A percentile compares a stretch with the other conserved stretches of the same genome.
Conservation (phyloP, 805 yeast species). For the Wickerhamomyces alni region DNA sequence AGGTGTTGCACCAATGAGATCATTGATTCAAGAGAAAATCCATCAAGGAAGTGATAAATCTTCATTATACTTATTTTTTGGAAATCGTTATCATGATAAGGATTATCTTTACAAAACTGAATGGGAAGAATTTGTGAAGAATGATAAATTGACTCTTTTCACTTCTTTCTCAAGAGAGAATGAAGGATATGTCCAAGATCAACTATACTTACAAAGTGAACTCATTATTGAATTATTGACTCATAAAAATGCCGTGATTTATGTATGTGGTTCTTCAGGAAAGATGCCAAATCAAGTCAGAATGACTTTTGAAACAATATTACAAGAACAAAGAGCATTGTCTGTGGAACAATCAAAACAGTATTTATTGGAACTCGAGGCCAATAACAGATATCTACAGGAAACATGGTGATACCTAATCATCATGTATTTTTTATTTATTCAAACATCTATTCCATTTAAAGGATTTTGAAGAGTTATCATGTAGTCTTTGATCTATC, state of each 20-base stretch:
- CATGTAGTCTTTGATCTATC: too few species aligned
- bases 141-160: slow-evolving; percentile 34
- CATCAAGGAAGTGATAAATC: slow-evolving; percentile 17
- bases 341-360: slow-evolving; percentile 40
- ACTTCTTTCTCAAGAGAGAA: slow-evolving; percentile 47
- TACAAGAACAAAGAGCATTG: slow-evolving; percentile 39
- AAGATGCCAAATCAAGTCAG: slow-evolving; percentile 89
- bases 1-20: slow-evolving; percentile 90
- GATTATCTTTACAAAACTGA: slow-evolving; percentile 62
- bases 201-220: slow-evolving; percentile 45
- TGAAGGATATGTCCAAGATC: slow-evolving; percentile 74
- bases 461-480: neutral
- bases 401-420: slow-evolving; percentile 91
- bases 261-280: slow-evolving; percentile 91
- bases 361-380: slow-evolving; percentile 57
- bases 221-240: slow-evolving; percentile 47
- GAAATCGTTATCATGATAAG: slow-evolving; percentile 58
- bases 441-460: too few species aligned
- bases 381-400: slow-evolving; percentile 62
- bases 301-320: slow-evolving; percentile 63
- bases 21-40: slow-evolving; percentile 44
- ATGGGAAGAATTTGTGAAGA: slow-evolving; percentile 36
- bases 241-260: slow-evolving; percentile 54
- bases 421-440: too few species aligned
- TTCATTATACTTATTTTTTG: slow-evolving; percentile 57